phyloP scores from a whole-genome alignment of 2,329 filamentous ascomycete species.

The Coniochaeta pulveracea region DNA sequence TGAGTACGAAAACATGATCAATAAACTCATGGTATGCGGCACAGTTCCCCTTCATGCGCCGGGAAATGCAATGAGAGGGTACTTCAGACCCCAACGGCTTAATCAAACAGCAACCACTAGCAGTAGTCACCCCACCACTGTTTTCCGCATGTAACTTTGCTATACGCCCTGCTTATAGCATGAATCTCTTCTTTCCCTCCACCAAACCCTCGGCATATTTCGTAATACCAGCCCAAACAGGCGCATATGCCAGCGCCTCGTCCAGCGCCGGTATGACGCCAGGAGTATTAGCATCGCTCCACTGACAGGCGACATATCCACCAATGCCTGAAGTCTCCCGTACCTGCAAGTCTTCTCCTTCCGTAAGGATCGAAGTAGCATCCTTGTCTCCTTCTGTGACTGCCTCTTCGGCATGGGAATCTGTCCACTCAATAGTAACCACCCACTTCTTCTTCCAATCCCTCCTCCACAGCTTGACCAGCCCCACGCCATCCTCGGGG shows the following conservation, averaged over 20 bases:
- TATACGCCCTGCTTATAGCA: no score
- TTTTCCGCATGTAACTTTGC: not conserved
- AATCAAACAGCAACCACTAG: no score
- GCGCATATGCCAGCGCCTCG: slow-evolving; percentile 65
- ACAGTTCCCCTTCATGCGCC: no score
- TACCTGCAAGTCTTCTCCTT: slow-evolving; percentile 18
- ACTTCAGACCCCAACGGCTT: no score
- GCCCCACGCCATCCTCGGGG: slow-evolving; percentile 40
- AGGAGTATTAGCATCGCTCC: slow-evolving; percentile 70
- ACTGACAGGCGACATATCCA: slow-evolving; percentile 66
- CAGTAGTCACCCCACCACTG: slow-evolving; percentile 1
- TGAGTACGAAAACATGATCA: no score
- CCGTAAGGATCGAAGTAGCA: slow-evolving; percentile 2
- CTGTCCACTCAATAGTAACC: slow-evolving; percentile 59
- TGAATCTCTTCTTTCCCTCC: slow-evolving; percentile 64
- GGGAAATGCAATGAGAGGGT: no score
- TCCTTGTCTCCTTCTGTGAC: slow-evolving; percentile 5
- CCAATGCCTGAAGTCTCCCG: slow-evolving; percentile 31
- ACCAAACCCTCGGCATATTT: slow-evolving; percentile 72
- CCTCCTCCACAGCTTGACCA: slow-evolving; percentile 58
- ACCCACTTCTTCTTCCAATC: slow-evolving; percentile 68
- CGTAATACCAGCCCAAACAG: slow-evolving; percentile 66
- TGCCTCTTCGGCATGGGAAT: slow-evolving; percentile 5
- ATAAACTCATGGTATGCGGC: no score
- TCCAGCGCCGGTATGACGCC: slow-evolving; percentile 73